Percentiles rank a stretch among this genome's conserved stretches.
phyloP scores from a whole-genome alignment of 129 eudicot species.

The Logfia minima region DNA sequence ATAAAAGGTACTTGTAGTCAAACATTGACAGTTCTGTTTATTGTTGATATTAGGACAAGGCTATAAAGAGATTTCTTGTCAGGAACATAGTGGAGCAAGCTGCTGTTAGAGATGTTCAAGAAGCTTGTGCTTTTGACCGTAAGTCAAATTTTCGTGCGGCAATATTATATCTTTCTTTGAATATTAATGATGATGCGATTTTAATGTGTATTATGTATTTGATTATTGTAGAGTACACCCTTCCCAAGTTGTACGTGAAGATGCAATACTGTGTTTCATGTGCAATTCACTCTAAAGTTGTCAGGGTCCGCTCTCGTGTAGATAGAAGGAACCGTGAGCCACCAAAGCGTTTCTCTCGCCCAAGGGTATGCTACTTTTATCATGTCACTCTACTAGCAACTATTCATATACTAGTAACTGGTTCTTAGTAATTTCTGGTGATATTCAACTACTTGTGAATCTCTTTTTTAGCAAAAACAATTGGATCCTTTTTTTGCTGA shows the following conservation, averaged over 20 bases:
- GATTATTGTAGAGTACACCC: constrained; percentile 47
- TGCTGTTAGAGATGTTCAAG: constrained; percentile 83
- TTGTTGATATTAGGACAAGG: constrained; percentile 54
- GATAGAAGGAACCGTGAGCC: constrained; percentile 85
- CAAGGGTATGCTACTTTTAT: constrained; percentile 44
- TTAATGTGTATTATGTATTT: background rate
- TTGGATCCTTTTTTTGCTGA: background rate
- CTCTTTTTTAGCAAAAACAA: too few species aligned
- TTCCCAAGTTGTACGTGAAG: constrained; percentile 73
- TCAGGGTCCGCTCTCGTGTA: constrained; percentile 56
- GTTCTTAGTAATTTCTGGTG: background rate
- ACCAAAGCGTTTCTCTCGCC: constrained; percentile 70
- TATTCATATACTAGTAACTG: background rate
- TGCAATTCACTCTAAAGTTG: constrained; percentile 80
- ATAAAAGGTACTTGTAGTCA: background rate
- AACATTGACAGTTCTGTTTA: background rate
- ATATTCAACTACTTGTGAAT: too few species aligned
- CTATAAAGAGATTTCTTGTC: constrained; percentile 79
- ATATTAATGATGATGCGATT: background rate
- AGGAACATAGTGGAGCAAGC: constrained; percentile 86
- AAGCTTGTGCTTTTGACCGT: constrained; percentile 79
- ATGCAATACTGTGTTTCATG: constrained; percentile 78
- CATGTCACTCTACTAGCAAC: background rate
- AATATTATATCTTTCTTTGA: background rate
- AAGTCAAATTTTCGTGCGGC: constrained; percentile 1